Evolutionary conservation across 768 basidiomycete species (phyloP).

Genomic region (Grammothele lineata): DNA sequence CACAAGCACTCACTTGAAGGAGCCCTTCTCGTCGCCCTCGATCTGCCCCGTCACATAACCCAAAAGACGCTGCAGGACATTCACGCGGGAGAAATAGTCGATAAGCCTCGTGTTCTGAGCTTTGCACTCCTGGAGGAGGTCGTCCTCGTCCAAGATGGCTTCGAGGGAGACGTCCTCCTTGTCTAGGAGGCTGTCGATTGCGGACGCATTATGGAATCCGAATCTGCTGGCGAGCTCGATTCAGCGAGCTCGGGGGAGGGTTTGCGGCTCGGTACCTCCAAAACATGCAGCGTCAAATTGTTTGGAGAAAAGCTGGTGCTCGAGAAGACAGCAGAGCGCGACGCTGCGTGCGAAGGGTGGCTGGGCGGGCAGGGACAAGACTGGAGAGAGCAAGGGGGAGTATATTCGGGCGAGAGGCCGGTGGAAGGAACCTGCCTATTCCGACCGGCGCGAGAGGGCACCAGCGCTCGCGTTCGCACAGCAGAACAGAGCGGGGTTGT

Average conservation of each 20-base stretch:
- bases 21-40: slow-evolving; percentile 71
- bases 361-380: background rate
- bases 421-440: slow-evolving; percentile 17
- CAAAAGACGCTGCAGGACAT: slow-evolving; percentile 75
- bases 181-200: slow-evolving; percentile 87
- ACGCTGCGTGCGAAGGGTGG: background rate
- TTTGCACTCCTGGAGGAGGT: slow-evolving; percentile 94
- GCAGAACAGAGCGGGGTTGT: slow-evolving; percentile 2
- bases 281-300: slow-evolving; percentile 33
- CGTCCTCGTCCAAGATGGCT: slow-evolving; percentile 89
- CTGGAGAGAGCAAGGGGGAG: background rate
- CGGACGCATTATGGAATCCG: slow-evolving; percentile 84
- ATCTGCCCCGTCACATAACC: slow-evolving; percentile 87
- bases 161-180: slow-evolving; percentile 88
- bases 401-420: background rate
- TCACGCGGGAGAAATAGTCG: slow-evolving; percentile 79
- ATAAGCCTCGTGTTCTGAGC: slow-evolving; percentile 86
- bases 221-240: slow-evolving; percentile 50
- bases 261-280: slow-evolving; percentile 37
- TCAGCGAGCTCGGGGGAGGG: slow-evolving; percentile 12
- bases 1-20: slow-evolving; percentile 66
- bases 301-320: too few species aligned
- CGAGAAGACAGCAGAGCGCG: background rate
- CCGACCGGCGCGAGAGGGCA: slow-evolving; percentile 11
- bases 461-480: slow-evolving; percentile 4